These are phyloP conservation scores for Vicia sativa DNA, from an alignment of 306 rosid species.

Conservation along the genomic window DNA sequence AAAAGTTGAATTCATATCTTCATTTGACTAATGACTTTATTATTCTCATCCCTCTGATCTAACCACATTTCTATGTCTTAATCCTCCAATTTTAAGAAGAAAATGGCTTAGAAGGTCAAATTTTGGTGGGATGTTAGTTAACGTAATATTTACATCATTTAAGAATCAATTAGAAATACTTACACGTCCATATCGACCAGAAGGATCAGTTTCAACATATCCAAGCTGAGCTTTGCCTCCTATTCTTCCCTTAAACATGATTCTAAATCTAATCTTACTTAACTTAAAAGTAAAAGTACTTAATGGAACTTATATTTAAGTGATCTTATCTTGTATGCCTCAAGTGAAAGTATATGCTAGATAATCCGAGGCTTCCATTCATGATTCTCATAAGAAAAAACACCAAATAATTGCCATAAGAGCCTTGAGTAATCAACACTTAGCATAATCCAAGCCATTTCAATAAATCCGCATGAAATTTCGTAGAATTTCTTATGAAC, in stretches of 20 bases:
- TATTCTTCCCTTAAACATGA: slow-evolving; percentile 53
- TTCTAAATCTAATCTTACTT: slow-evolving; percentile 17
- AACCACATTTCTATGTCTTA: no score
- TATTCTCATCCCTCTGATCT: no score
- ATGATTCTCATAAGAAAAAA: slow-evolving; percentile 73
- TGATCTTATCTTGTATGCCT: slow-evolving; percentile 4
- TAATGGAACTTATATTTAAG: slow-evolving; percentile 12
- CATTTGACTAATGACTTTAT: no score
- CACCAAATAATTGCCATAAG: slow-evolving; percentile 72
- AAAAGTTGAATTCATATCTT: no score
- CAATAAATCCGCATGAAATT: slow-evolving; percentile 54
- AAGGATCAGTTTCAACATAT: slow-evolving; percentile 85
- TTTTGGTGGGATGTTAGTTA: no score
- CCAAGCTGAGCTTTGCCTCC: slow-evolving; percentile 49
- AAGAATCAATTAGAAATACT: slow-evolving; percentile 41
- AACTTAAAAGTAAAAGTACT: not conserved
- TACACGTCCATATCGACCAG: slow-evolving; percentile 93
- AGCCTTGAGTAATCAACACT: slow-evolving; percentile 75
- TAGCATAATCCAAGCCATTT: slow-evolving; percentile 77
- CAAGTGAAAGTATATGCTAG: slow-evolving; percentile 49
- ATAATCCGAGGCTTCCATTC: slow-evolving; percentile 87
- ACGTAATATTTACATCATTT: no score
- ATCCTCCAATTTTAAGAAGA: no score
- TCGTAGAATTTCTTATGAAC: slow-evolving; percentile 58
- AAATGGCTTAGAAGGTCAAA: no score